Evolutionary conservation across 495 filamentous ascomycete species (phyloP).

Genomic region (Penicillium fimorum): DNA sequence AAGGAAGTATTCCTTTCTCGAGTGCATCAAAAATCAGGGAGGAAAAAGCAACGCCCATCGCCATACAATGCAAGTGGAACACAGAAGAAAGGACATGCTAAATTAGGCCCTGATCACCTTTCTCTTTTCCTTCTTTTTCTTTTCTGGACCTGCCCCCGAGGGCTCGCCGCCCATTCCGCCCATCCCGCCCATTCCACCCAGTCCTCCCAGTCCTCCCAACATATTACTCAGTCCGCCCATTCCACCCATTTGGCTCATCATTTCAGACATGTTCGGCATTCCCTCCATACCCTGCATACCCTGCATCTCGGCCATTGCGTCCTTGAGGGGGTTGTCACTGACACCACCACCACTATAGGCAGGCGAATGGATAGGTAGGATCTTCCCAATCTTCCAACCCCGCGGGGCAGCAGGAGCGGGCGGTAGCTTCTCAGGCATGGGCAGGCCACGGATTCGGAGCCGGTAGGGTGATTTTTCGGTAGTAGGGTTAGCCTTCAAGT

Average conservation of each 20-base stretch:
- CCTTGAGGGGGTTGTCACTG: slow-evolving; percentile 92
- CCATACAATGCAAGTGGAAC: slow-evolving; percentile 39
- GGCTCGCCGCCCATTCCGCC: slow-evolving; percentile 23
- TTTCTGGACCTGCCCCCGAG: slow-evolving; percentile 40
- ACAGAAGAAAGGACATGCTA: slow-evolving; percentile 7
- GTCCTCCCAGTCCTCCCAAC: slow-evolving; percentile 35
- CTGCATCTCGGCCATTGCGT: slow-evolving; percentile 95
- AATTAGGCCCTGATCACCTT: slow-evolving; percentile 42
- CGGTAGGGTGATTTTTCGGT: slow-evolving; percentile 64
- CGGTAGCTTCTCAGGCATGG: slow-evolving; percentile 62
- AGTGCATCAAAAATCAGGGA: slow-evolving; percentile 18
- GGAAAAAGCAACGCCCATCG: slow-evolving; percentile 34
- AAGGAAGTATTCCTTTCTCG: slow-evolving; percentile 18
- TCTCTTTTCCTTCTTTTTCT: slow-evolving; percentile 54
- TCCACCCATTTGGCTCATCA: slow-evolving; percentile 22
- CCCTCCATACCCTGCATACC: slow-evolving; percentile 52
- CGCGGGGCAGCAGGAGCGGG: slow-evolving; percentile 73
- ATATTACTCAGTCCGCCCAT: slow-evolving; percentile 39
- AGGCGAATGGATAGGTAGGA: slow-evolving; percentile 82
- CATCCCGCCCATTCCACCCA: slow-evolving; percentile 36
- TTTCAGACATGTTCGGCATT: slow-evolving; percentile 40
- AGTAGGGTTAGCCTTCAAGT: slow-evolving; percentile 74
- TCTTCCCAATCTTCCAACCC: slow-evolving; percentile 85
- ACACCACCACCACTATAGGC: slow-evolving; percentile 92
- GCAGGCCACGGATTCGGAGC: slow-evolving; percentile 65